Percentiles rank a stretch among this genome's conserved stretches.
phyloP scores from a whole-genome alignment of 129 eudicot genomes.

The Artemisia tridentata region DNA sequence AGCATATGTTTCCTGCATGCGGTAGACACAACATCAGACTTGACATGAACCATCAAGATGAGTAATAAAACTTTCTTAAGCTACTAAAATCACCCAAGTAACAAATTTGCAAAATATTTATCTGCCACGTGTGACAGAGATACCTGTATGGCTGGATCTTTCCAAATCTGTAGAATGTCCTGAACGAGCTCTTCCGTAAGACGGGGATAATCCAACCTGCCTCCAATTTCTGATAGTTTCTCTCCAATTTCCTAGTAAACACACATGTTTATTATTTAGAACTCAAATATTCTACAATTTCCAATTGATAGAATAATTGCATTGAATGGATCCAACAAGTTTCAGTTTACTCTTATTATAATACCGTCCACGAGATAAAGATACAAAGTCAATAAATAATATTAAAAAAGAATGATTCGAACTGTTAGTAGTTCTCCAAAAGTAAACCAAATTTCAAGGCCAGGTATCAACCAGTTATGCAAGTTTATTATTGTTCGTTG shows the following conservation, averaged over 20 bases:
- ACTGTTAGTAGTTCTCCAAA: slow-evolving; percentile 1
- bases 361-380: not conserved
- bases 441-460: slow-evolving; percentile 7
- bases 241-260: slow-evolving; percentile 75
- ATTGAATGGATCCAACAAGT: slow-evolving; percentile 1
- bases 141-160: slow-evolving; percentile 92
- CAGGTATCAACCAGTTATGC: not conserved
- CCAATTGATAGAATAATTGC: slow-evolving; percentile 7
- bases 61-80: slow-evolving; percentile 3
- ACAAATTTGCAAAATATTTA: not conserved
- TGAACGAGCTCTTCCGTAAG: slow-evolving; percentile 72
- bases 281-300: not conserved
- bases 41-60: slow-evolving; percentile 9
- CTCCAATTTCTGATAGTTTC: slow-evolving; percentile 87
- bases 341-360: slow-evolving; percentile 14
- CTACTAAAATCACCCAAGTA: not conserved
- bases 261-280: slow-evolving; percentile 9
- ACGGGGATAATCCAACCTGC: slow-evolving; percentile 75
- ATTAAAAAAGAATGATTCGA: not conserved
- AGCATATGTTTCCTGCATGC: slow-evolving; percentile 70
- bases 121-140: slow-evolving; percentile 14
- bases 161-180: slow-evolving; percentile 81
- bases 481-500: not conserved
- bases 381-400: slow-evolving; percentile 7
- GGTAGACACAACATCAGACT: slow-evolving; percentile 22